Conservation (phyloP, 495 filamentous ascomycete species). For the Hypoxylon lenormandii region DNA sequence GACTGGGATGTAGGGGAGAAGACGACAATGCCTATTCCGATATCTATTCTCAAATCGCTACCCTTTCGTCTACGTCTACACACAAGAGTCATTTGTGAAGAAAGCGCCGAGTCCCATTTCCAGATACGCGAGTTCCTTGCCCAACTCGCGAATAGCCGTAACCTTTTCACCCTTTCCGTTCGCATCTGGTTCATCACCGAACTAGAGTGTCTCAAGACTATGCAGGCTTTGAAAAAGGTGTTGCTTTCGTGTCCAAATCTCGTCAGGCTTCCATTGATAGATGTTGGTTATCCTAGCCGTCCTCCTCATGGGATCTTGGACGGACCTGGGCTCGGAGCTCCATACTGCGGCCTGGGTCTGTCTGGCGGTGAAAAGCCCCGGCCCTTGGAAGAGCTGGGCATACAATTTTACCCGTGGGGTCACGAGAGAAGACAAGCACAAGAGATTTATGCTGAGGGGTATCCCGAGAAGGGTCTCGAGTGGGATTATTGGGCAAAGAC, state of each 20-base stretch:
- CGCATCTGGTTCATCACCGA: slow-evolving; percentile 13
- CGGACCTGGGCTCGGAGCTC: slow-evolving; percentile 6
- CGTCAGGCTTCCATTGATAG: slow-evolving; percentile 17
- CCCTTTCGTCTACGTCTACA: not conserved
- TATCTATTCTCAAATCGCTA: slow-evolving; percentile 1
- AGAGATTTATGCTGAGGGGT: slow-evolving; percentile 14
- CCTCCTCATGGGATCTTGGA: not conserved
- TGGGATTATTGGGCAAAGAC: slow-evolving; percentile 27
- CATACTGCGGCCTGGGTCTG: slow-evolving; percentile 35
- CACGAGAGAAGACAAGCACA: not conserved
- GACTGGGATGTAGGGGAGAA: slow-evolving; percentile 1
- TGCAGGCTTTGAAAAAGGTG: slow-evolving; percentile 24
- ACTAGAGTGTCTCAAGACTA: slow-evolving; percentile 16
- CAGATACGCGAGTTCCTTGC: slow-evolving; percentile 20
- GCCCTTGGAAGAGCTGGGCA: slow-evolving; percentile 27
- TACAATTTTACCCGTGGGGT: not conserved
- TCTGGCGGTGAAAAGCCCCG: slow-evolving; percentile 23
- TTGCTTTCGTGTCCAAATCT: slow-evolving; percentile 32
- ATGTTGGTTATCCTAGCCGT: slow-evolving; percentile 14
- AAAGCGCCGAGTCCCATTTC: not conserved
- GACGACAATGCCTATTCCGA: slow-evolving; percentile 6
- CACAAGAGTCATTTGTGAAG: not conserved
- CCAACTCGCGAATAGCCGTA: slow-evolving; percentile 21
- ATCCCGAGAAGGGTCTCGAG: slow-evolving; percentile 28
- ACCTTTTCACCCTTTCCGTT: slow-evolving; percentile 29